Evolutionary conservation across 805 yeast species (phyloP), one percentile per base, ranked within the genome.

Genomic region (Brettanomyces anomalus): DNA sequence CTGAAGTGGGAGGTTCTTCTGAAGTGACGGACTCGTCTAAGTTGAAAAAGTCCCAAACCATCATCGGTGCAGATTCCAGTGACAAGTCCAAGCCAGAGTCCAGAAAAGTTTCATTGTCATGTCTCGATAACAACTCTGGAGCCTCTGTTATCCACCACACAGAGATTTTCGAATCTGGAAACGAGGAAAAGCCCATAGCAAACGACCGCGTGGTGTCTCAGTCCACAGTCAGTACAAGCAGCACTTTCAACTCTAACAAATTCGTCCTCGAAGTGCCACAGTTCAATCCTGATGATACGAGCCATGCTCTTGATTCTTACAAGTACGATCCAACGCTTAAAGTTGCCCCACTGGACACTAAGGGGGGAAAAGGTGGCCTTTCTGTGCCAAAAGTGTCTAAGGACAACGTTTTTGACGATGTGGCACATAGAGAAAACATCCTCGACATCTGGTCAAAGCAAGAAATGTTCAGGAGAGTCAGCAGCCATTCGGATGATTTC

Each of bases 381-480:
- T 13, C 31, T 2, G 20, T 24, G 10, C 28, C 10, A 11, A 24
- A 24, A 24, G 10, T 24, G 28, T 11, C 2, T 24, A 20, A 21
- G 20, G 15, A 20, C 15, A 15, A 18, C 5, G 14, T 11, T 33
- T 45, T 15, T 17, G 44, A 53, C 3, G 64, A 60, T 33, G 43
- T 49, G 5, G 50, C 64, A 7, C 61, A 57, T 14, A 50, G 51
- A 36, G 44, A 46, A 3, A 64, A 58, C 11, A 45, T 61, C 6
- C 38, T 58, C 24, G 53, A 61, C 2, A 63, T 63, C 32, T 63
- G 67, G 67, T 58, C 62, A 20, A 51, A 55, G 5, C 68, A 64
- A 47, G 54, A 55, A 15, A 37, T 47, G 5, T 61, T 46, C 48
- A 41, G 53, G 39, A 33, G 40, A 28, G 19, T 52, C 40, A 43